phyloP scores from a whole-genome alignment of 352 stramenopile species.

The Globisporangium emineosum region DNA sequence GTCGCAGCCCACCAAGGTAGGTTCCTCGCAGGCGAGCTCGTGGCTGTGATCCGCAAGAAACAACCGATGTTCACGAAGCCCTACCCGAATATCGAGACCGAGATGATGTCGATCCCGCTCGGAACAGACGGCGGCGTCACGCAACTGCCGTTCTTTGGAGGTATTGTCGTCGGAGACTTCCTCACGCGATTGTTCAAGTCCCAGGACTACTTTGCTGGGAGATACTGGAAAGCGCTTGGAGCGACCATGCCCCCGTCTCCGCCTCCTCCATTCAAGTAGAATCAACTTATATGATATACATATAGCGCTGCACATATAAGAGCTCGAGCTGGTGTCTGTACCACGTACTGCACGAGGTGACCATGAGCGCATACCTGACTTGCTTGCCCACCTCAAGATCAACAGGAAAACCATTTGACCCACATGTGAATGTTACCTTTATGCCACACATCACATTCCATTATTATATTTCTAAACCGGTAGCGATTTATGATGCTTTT shows the following conservation, averaged over 20 bases:
- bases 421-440: too few relatives aligned
- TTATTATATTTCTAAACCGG: too few relatives aligned
- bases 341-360: too few relatives aligned
- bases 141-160: conserved; percentile 50
- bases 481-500: too few relatives aligned
- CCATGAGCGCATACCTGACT: too few relatives aligned
- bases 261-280: not conserved
- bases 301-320: too few relatives aligned
- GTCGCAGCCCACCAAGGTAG: conserved; percentile 37
- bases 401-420: too few relatives aligned
- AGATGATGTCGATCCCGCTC: conserved; percentile 40
- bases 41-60: not conserved
- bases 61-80: conserved; percentile 2
- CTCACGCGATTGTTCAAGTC: conserved; percentile 46
- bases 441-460: too few relatives aligned
- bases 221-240: conserved; percentile 35
- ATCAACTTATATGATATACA: too few relatives aligned
- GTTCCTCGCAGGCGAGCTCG: conserved; percentile 2
- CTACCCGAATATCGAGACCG: conserved; percentile 26
- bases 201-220: conserved; percentile 41
- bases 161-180: conserved; percentile 48
- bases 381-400: too few relatives aligned
- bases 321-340: too few relatives aligned
- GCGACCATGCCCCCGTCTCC: conserved; percentile 17
- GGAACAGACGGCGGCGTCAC: conserved; percentile 47